These are phyloP conservation scores for Sporothrix variecibatus DNA, from an alignment of 2,329 filamentous ascomycete species.

Conservation along the genomic window DNA sequence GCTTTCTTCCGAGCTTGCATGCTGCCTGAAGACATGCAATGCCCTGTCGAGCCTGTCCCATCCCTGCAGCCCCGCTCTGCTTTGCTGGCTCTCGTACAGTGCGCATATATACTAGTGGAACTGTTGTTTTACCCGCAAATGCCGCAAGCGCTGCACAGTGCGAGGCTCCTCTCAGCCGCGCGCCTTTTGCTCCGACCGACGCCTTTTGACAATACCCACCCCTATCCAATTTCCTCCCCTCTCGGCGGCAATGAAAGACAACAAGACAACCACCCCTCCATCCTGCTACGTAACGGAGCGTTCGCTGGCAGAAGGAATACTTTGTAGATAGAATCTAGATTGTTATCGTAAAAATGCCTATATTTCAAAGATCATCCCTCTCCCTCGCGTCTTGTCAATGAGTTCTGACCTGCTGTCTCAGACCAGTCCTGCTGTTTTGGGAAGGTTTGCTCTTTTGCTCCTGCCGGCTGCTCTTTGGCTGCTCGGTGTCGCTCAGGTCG, in stretches of 20 bases:
- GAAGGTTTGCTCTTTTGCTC: background rate
- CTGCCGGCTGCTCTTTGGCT: background rate
- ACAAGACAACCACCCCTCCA: background rate
- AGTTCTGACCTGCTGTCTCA: background rate
- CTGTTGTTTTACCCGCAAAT: background rate
- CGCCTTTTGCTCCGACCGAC: conserved; percentile 20
- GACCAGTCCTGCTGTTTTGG: background rate
- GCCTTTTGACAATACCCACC: background rate
- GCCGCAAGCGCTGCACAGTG: background rate
- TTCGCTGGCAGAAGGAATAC: background rate
- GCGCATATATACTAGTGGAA: background rate
- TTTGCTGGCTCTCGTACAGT: background rate
- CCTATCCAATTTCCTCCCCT: background rate
- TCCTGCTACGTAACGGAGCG: background rate
- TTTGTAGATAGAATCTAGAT: background rate
- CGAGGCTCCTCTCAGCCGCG: conserved; percentile 14
- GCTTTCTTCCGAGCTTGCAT: background rate
- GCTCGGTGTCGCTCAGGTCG: background rate
- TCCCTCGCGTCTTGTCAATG: background rate
- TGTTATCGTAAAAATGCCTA: background rate
- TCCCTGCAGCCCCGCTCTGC: background rate
- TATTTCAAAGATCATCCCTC: background rate
- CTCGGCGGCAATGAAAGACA: conserved; percentile 11
- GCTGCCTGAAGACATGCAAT: conserved; percentile 14
- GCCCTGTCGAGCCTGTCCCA: background rate